Evolutionary conservation across 225 moss, liverwort and hornwort species (phyloP).

Genomic region (Asterella californica): DNA sequence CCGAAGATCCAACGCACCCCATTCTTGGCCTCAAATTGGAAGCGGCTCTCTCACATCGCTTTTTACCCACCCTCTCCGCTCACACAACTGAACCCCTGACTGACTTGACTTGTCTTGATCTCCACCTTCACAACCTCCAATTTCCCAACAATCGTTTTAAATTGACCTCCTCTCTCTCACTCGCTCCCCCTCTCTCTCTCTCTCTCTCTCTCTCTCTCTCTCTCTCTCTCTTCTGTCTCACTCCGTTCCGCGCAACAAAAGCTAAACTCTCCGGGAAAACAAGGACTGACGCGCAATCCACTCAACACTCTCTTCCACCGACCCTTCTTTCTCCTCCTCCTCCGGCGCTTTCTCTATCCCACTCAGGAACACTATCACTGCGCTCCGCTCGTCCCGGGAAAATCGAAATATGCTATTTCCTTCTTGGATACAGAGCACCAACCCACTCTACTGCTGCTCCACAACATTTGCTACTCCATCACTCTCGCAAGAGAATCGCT

Average conservation of each 20-base stretch:
- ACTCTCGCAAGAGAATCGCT: conserved; percentile 2
- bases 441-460: not conserved
- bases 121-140: not conserved
- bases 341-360: not conserved
- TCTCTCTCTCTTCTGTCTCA: not conserved
- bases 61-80: conserved; percentile 4
- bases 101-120: conserved; percentile 2
- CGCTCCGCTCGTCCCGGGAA: not conserved
- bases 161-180: not conserved
- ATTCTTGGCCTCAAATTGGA: conserved; percentile 20
- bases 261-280: not conserved
- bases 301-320: not conserved
- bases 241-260: not conserved
- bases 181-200: not conserved
- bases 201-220: not conserved
- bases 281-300: not conserved
- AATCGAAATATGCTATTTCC: conserved; percentile 4
- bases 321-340: not conserved
- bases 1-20: conserved; percentile 56
- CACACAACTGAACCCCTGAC: not conserved
- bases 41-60: conserved; percentile 30
- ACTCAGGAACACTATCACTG: not conserved
- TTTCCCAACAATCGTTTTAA: not conserved
- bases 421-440: not conserved
- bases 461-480: conserved; percentile 15